A percentile compares a stretch with the other conserved stretches of the same genome.
Evolutionary conservation across 768 basidiomycete species (phyloP).

Genomic region (Termitomyces sp.): DNA sequence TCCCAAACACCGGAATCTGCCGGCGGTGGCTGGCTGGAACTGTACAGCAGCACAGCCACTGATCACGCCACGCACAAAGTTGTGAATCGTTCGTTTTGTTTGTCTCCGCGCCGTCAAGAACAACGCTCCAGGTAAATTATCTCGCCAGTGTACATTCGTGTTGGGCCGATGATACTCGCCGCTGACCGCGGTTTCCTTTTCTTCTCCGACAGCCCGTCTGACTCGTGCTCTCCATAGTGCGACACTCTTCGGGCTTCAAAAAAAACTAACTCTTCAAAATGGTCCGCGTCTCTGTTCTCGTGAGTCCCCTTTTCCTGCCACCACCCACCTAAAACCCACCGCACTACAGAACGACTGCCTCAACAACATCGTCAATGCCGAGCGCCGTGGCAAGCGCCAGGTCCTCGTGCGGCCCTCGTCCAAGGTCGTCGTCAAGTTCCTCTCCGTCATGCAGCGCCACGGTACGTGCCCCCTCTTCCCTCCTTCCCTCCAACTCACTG

Average conservation of each 20-base stretch:
- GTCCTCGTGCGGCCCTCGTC: conserved; percentile 96
- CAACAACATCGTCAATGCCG: conserved; percentile 99
- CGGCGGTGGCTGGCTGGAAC: conserved; percentile 35
- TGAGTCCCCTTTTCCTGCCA: conserved; percentile 32
- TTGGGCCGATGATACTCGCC: conserved; percentile 14
- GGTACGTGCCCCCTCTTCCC: conserved; percentile 46
- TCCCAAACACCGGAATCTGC: conserved; percentile 22
- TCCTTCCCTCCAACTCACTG: not conserved
- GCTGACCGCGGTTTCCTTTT: conserved; percentile 6
- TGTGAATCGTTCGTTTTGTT: conserved; percentile 7
- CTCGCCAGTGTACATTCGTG: conserved; percentile 1
- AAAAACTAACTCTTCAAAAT: conserved; percentile 45
- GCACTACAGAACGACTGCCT: conserved; percentile 40
- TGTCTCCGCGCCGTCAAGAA: conserved; percentile 19
- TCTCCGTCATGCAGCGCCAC: conserved; percentile 98
- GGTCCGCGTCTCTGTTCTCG: conserved; percentile 87
- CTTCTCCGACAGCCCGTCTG: conserved; percentile 46
- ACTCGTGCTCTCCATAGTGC: conserved; percentile 77
- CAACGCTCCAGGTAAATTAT: conserved; percentile 35
- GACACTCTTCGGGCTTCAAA: conserved; percentile 73
- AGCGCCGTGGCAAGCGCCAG: conserved; percentile 99
- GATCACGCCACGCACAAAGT: conserved; percentile 5
- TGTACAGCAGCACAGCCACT: conserved; percentile 32
- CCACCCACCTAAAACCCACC: not conserved
- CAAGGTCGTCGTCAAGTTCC: conserved; percentile 97